phyloP scores from a whole-genome alignment of 768 basidiomycete species.

The Lentinula raphanica region DNA sequence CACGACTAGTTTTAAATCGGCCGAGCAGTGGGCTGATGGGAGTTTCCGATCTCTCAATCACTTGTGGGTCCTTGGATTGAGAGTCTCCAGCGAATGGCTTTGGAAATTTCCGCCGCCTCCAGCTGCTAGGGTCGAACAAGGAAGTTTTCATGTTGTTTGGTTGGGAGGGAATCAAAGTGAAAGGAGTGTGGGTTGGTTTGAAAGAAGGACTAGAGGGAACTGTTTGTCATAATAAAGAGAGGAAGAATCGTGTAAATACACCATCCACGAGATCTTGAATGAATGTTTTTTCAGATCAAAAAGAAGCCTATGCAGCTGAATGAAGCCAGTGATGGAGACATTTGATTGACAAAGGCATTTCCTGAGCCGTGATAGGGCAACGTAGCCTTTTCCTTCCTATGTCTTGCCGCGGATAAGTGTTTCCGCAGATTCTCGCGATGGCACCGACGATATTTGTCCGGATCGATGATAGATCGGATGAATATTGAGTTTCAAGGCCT shows the following conservation, averaged over 20 bases:
- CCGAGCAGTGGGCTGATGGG: background rate
- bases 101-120: background rate
- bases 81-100: background rate
- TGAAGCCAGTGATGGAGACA: background rate
- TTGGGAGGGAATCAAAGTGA: background rate
- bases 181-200: background rate
- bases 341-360: conserved; percentile 2
- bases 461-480: conserved; percentile 1
- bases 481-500: background rate
- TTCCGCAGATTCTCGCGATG: background rate
- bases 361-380: background rate
- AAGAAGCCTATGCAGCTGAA: background rate
- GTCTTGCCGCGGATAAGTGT: background rate
- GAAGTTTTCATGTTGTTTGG: background rate
- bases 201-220: background rate
- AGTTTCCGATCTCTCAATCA: background rate
- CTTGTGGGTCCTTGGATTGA: background rate
- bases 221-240: background rate
- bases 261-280: background rate
- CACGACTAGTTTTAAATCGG: background rate
- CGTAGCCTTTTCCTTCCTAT: background rate
- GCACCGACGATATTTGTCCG: background rate
- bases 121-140: conserved; percentile 3
- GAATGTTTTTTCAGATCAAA: conserved; percentile 4
- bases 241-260: background rate